Conservation (phyloP, 2,329 filamentous ascomycete genomes). For the Blumeria graminis region DNA sequence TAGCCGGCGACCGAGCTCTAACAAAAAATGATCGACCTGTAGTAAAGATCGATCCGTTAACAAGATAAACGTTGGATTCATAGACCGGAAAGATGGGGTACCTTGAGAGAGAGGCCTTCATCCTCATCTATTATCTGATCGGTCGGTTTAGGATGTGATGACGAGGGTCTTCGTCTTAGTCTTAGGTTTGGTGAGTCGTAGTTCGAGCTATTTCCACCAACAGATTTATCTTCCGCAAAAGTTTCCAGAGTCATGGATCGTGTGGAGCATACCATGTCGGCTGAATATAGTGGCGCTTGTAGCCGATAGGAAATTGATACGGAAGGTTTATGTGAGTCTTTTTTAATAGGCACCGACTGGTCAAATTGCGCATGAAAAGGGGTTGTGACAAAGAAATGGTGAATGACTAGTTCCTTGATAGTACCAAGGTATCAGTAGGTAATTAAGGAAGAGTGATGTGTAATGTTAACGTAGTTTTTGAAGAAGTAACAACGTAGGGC, state of each 20-base stretch:
- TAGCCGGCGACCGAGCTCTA: slow-evolving; percentile 65
- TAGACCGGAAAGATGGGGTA: slow-evolving; percentile 9
- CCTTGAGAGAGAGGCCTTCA: slow-evolving; percentile 34
- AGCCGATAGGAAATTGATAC: too few species aligned
- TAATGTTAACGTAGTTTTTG: too few species aligned
- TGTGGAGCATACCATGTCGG: slow-evolving; percentile 13
- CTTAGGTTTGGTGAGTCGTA: slow-evolving; percentile 7
- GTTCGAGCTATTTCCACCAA: slow-evolving; percentile 7
- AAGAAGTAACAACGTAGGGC: too few species aligned
- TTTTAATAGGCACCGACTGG: too few species aligned
- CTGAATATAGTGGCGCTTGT: not conserved
- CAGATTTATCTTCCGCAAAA: slow-evolving; percentile 8
- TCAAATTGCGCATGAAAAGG: too few species aligned
- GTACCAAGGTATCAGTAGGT: too few species aligned
- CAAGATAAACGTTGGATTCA: not conserved
- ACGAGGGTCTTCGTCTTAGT: slow-evolving; percentile 26
- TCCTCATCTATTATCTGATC: slow-evolving; percentile 37
- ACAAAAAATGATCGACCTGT: slow-evolving; percentile 56
- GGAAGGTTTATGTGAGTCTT: too few species aligned
- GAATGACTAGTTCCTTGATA: too few species aligned
- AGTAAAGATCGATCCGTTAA: not conserved
- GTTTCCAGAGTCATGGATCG: slow-evolving; percentile 15
- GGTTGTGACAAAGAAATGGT: too few species aligned
- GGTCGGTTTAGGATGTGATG: slow-evolving; percentile 28
- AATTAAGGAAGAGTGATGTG: too few species aligned